These are phyloP conservation scores for Daedaleopsis sinensis DNA, from an alignment of 768 basidiomycete genomes.

Conservation along the genomic window DNA sequence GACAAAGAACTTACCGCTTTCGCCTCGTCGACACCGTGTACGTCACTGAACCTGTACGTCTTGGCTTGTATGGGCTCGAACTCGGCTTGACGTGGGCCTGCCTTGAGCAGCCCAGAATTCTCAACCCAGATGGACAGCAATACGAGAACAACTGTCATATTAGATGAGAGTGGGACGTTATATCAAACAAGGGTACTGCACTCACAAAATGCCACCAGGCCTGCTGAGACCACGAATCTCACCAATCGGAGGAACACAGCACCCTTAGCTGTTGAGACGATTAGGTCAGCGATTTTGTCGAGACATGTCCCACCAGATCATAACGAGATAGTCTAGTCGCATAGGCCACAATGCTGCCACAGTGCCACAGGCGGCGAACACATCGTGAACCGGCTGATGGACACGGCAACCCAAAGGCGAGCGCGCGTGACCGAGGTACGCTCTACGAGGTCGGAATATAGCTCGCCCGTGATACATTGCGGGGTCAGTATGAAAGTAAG, in stretches of 20 bases:
- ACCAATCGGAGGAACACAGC: slow-evolving; percentile 65
- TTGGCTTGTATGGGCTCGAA: slow-evolving; percentile 85
- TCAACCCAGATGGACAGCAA: slow-evolving; percentile 89
- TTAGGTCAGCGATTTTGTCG: slow-evolving; percentile 5
- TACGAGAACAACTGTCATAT: slow-evolving; percentile 70
- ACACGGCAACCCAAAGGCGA: too few relatives aligned
- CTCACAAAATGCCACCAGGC: slow-evolving; percentile 70
- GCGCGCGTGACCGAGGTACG: too few relatives aligned
- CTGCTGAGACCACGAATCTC: slow-evolving; percentile 46
- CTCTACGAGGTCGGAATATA: too few relatives aligned
- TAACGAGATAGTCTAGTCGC: not conserved
- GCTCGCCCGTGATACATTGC: too few relatives aligned
- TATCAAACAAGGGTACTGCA: slow-evolving; percentile 12
- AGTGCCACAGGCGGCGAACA: not conserved
- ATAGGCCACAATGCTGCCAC: not conserved
- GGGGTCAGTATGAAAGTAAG: too few relatives aligned
- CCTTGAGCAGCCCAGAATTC: slow-evolving; percentile 91
- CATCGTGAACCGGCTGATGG: not conserved
- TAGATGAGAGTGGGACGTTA: not conserved
- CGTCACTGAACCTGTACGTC: slow-evolving; percentile 89
- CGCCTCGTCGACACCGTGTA: slow-evolving; percentile 97
- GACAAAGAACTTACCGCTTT: slow-evolving; percentile 65
- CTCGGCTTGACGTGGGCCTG: slow-evolving; percentile 76
- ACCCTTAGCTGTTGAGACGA: slow-evolving; percentile 56
- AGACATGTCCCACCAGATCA: not conserved